Base-by-base conservation (phyloP, 2,329 filamentous ascomycete genomes). In the Epicoccum sorghinum region DNA sequence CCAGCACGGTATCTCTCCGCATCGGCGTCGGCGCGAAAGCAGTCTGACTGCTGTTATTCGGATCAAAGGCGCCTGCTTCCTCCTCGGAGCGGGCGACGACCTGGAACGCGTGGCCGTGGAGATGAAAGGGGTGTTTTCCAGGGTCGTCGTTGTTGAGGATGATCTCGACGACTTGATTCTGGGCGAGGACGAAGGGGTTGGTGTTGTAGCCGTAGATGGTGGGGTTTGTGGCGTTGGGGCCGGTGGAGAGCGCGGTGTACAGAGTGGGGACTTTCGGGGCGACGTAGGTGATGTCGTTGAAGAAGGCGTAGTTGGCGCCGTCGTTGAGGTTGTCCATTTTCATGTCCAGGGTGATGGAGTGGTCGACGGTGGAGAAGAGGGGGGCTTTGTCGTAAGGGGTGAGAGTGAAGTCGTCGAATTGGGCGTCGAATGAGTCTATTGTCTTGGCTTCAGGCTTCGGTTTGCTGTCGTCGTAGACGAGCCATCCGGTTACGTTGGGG, bases 251-350 rank as follows among this genome's bases (percentile, higher is more conserved):
- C 1, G 83, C 90, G 0, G 89, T 91, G 79, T 92, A 96, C 0
- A 96, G 80, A 0, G 88, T 86, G 0, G 91, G 92, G 0, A 96
- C 91, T 70, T 90, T 90, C 43, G 89, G 90, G 0, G 76, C 51
- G 3, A 83, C 82, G 71, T 93, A 96, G 27, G 89, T 91, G 59
- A 91, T 84, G 72, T 90, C 87, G 78, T 93, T 93, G 74, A 81
- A 80, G 67, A 79, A 80, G 18, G 79, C 79, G 54, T 90, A 90
- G 73, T 79, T 80, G 1, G 83, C 83, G 1, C 89, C 89, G 54
- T 92, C 82, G 22, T 79, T 80, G 9, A 91, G 80, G 57, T 88
- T 86, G 64, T 86, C 81, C 84, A 90, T 89, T 55, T 76, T 77
- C 60, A 82, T 54, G 32, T 80, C 74, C 7, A 95, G 79, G 38